phyloP scores from a whole-genome alignment of 1,284 basidiomycete genomes.

The Apiotrichum laibachii region DNA sequence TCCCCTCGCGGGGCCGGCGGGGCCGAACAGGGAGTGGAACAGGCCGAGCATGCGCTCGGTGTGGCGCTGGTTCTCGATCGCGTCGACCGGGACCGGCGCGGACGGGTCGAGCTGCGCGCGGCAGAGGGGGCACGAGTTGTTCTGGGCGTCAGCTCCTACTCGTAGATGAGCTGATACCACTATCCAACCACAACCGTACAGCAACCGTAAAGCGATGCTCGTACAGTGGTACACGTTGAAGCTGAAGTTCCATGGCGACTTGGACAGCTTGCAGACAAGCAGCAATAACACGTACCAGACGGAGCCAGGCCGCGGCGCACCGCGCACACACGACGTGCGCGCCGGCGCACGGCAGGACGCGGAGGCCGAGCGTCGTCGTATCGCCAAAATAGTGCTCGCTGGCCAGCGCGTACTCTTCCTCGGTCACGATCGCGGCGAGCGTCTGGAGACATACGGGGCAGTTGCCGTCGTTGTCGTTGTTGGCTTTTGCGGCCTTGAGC shows the following conservation, averaged over 20 bases:
- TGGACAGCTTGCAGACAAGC: not conserved
- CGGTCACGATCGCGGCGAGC: constrained; percentile 21
- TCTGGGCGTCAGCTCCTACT: constrained; percentile 11
- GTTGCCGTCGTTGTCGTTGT: constrained; percentile 3
- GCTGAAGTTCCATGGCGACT: too few species aligned
- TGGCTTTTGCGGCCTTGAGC: not conserved
- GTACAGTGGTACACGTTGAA: too few species aligned
- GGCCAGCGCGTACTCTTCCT: constrained; percentile 29
- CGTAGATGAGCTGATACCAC: not conserved
- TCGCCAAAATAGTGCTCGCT: constrained; percentile 22
- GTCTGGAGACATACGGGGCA: constrained; percentile 27
- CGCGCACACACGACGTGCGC: constrained; percentile 25
- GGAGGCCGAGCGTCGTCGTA: constrained; percentile 17
- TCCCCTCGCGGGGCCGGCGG: not conserved
- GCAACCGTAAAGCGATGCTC: too few species aligned
- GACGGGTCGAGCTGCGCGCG: constrained; percentile 19
- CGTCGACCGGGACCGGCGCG: constrained; percentile 3
- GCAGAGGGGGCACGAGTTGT: constrained; percentile 28
- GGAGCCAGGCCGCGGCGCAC: constrained; percentile 20
- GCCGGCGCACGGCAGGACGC: constrained; percentile 17
- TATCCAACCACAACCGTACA: too few species aligned
- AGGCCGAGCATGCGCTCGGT: constrained; percentile 22
- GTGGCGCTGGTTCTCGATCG: constrained; percentile 18
- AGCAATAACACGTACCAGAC: constrained; percentile 11
- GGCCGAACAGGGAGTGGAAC: constrained; percentile 22